Evolutionary conservation across 768 basidiomycete species (phyloP).

Genomic region (Chalciporus sphaerocephalus): DNA sequence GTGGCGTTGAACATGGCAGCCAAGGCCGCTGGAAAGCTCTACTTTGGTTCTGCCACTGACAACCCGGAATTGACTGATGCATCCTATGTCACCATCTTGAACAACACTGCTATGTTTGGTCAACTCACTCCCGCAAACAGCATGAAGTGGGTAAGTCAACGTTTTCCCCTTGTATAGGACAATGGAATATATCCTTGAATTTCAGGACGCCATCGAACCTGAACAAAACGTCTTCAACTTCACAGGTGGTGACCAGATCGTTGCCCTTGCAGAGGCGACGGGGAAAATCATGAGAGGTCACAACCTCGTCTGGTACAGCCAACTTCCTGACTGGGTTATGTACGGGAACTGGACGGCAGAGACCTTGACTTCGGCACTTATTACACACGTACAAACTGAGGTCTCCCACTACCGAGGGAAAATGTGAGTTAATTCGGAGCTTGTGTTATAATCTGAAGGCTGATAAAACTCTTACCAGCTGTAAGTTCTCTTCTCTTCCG

Average conservation of each 20-base stretch:
- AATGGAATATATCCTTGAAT: neutral
- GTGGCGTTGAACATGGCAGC: slow-evolving; percentile 34
- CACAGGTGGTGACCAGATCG: slow-evolving; percentile 18
- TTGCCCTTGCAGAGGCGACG: slow-evolving; percentile 16
- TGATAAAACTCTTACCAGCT: neutral
- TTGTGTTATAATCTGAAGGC: neutral
- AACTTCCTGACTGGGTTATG: slow-evolving; percentile 16
- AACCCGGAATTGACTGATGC: slow-evolving; percentile 41
- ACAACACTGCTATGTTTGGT: slow-evolving; percentile 11
- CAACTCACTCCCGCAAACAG: slow-evolving; percentile 20
- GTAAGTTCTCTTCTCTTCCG: slow-evolving; percentile 4
- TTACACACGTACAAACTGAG: slow-evolving; percentile 17
- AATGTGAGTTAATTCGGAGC: slow-evolving; percentile 1
- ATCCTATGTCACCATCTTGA: slow-evolving; percentile 8
- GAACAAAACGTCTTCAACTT: slow-evolving; percentile 24
- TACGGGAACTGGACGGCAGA: slow-evolving; percentile 12
- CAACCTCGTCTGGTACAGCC: slow-evolving; percentile 17
- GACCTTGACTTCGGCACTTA: slow-evolving; percentile 14
- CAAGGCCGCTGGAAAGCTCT: slow-evolving; percentile 38
- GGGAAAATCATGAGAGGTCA: slow-evolving; percentile 22
- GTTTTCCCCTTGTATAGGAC: neutral
- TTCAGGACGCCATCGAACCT: slow-evolving; percentile 21
- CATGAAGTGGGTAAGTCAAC: slow-evolving; percentile 19
- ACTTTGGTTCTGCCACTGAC: slow-evolving; percentile 48
- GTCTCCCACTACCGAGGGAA: slow-evolving; percentile 15